Evolutionary conservation across 306 rosid species (phyloP), one percentile per base, ranked within the genome.

Genomic region (Acacia melanoxylon): DNA sequence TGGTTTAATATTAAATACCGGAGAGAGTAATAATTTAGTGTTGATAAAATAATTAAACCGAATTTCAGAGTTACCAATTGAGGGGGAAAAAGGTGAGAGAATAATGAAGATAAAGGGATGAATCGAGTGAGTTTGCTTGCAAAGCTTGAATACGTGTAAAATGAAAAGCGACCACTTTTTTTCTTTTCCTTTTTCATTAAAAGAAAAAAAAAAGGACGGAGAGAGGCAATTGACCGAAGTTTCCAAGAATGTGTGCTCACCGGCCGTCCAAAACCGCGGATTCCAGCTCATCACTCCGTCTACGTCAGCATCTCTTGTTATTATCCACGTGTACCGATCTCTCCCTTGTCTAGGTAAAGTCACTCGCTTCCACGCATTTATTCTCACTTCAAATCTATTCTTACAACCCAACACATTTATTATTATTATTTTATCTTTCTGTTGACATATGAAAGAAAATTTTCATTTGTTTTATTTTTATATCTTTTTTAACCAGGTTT

Each of bases 121-220:
- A 6, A 19, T n/a, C n/a, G 10, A 8, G 0, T 56, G 65, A 58
- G 65, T 4, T 61, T 61, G 35, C 35, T 61, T 25, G 17, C 35
- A 25, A 11, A 61, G 67, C 8, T 61, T 24, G 35, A 61, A 61
- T 61, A 25, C 67, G 33, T 61, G 67, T 61, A 61, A 61, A 25
- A 61, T 24, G 67, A 25, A 24, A 61, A 4, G 35, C 35, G 2
- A 25, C 17, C 0, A 25, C 63, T 10, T n/a, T 58, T n/a, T 31
- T 31, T 0, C 9, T 9, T 22, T n/a, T n/a, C n/a, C n/a, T n/a
- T n/a, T n/a, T n/a, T 3, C 2, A 0, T 19, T 0, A 2, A 24
- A n/a, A 9, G 2, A 20, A 14, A 20, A 14, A 13, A 49, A 49
- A 49, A 56, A 8, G 68, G 68, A 62, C 68, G 68, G 68, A 62